These are phyloP conservation scores for Tricholoma furcatifolium DNA, from an alignment of 768 basidiomycete species.

Conservation along the genomic window DNA sequence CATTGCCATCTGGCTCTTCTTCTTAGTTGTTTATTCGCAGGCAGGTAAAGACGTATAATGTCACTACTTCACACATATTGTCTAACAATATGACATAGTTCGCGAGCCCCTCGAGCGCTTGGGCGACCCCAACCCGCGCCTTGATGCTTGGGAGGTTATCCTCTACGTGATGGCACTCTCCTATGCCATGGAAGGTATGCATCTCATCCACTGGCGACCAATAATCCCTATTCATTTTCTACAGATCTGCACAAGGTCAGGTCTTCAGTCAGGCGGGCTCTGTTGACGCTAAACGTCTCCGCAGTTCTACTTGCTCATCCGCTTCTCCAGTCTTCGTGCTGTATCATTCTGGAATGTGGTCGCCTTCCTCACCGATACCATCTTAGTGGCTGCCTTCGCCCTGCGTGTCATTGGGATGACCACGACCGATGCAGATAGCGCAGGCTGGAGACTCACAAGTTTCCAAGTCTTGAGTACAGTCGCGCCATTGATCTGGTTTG, in stretches of 20 bases:
- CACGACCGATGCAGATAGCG: constrained; percentile 31
- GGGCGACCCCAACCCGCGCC: constrained; percentile 45
- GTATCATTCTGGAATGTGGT: constrained; percentile 79
- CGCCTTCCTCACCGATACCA: constrained; percentile 66
- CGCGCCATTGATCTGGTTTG: constrained; percentile 84
- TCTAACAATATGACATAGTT: constrained; percentile 40
- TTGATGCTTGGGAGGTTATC: constrained; percentile 79
- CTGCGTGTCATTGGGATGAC: constrained; percentile 65
- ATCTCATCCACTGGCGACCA: neutral
- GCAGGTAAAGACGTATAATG: constrained; percentile 51
- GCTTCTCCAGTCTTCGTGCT: constrained; percentile 78
- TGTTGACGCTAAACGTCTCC: neutral
- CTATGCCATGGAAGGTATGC: constrained; percentile 76
- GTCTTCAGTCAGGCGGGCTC: neutral
- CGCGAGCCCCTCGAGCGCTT: constrained; percentile 75
- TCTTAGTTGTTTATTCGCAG: constrained; percentile 79
- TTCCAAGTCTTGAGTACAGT: constrained; percentile 91
- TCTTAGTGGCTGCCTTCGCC: constrained; percentile 72
- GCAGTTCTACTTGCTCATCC: constrained; percentile 69
- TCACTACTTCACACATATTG: neutral
- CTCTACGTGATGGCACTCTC: constrained; percentile 79
- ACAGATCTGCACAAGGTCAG: constrained; percentile 59
- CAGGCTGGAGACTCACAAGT: constrained; percentile 54
- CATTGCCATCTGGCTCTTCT: constrained; percentile 73
- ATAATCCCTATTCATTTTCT: neutral